These are phyloP conservation scores for Vachellia pachyceras DNA, from an alignment of 306 rosid species.

Conservation along the genomic window DNA sequence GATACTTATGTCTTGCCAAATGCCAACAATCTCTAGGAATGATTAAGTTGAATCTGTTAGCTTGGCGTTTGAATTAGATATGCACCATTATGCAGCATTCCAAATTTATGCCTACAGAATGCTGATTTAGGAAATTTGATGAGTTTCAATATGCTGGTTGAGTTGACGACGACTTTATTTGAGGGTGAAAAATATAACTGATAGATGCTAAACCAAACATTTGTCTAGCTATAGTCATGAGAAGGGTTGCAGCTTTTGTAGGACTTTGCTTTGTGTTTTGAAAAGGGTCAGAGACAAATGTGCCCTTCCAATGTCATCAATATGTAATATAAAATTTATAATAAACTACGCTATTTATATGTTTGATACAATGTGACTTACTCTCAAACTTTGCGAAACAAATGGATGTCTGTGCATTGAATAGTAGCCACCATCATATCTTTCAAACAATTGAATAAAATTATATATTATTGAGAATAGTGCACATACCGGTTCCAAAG, in stretches of 20 bases:
- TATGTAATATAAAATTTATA: not conserved
- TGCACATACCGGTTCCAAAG: not conserved
- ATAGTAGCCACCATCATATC: not conserved
- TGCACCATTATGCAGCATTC: not conserved
- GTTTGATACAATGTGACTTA: not conserved
- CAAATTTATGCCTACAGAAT: not conserved
- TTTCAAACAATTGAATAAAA: not conserved
- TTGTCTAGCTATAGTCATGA: not conserved
- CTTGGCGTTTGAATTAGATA: not conserved
- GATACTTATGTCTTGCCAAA: not conserved
- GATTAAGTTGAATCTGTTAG: constrained; percentile 1
- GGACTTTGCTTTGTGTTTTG: not conserved
- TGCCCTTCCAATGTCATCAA: not conserved
- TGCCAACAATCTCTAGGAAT: not conserved
- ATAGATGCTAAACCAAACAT: not conserved
- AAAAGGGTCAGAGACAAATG: not conserved
- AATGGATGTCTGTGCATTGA: not conserved
- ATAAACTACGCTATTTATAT: not conserved
- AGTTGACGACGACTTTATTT: not conserved
- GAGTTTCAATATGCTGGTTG: constrained; percentile 7
- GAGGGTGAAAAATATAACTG: not conserved
- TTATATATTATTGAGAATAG: not conserved
- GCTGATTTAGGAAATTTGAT: constrained; percentile 1
- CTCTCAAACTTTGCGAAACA: not conserved
- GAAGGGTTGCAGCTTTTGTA: not conserved